These are phyloP conservation scores for Ogataea methylovora DNA, from an alignment of 805 yeast genomes.

Conservation along the genomic window DNA sequence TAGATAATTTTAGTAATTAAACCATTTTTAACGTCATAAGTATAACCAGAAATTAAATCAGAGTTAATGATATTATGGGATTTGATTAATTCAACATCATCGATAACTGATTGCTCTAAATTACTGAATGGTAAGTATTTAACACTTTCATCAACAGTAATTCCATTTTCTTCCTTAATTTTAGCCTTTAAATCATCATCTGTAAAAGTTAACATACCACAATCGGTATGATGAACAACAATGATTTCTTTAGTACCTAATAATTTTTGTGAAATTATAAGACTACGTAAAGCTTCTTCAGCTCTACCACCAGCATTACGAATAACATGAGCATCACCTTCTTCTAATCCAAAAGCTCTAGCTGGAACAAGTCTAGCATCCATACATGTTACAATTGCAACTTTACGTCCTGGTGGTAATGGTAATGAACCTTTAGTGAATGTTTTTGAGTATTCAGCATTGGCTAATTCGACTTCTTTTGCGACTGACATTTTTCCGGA, in stretches of 20 bases:
- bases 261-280: constrained; percentile 32
- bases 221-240: constrained; percentile 34
- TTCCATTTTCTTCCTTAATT: not conserved
- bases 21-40: constrained; percentile 32
- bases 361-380: constrained; percentile 35
- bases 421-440: constrained; percentile 26
- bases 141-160: constrained; percentile 19
- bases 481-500: constrained; percentile 14
- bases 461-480: constrained; percentile 17
- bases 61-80: constrained; percentile 24
- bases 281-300: constrained; percentile 29
- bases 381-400: constrained; percentile 32
- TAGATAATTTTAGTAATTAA: constrained; percentile 18
- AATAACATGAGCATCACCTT: constrained; percentile 37
- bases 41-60: constrained; percentile 31
- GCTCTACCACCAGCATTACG: constrained; percentile 39
- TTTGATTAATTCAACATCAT: constrained; percentile 27
- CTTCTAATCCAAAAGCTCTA: constrained; percentile 25
- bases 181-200: constrained; percentile 20
- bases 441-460: constrained; percentile 5
- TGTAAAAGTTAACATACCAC: constrained; percentile 35
- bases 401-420: constrained; percentile 30
- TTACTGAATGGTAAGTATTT: constrained; percentile 29
- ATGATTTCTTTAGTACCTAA: constrained; percentile 33
- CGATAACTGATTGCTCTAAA: constrained; percentile 27